These are phyloP conservation scores for Tolypocladium album DNA, from an alignment of 2,329 filamentous ascomycete species.

Conservation along the genomic window DNA sequence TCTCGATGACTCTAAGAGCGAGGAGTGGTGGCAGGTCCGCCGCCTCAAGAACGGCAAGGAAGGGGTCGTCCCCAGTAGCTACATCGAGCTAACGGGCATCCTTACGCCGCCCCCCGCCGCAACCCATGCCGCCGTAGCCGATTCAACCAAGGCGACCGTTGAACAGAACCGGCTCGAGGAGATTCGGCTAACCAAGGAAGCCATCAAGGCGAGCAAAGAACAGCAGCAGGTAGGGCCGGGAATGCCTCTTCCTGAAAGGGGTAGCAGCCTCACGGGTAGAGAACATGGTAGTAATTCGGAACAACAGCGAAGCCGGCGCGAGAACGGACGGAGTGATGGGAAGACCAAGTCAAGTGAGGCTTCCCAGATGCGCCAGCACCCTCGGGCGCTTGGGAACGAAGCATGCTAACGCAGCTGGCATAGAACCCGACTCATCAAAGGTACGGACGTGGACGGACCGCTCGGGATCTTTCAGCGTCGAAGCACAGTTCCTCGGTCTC, in stretches of 20 bases:
- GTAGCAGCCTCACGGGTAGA: constrained; percentile 63
- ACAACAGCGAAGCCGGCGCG: constrained; percentile 62
- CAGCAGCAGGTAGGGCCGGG: constrained; percentile 60
- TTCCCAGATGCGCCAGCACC: not conserved
- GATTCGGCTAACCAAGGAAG: constrained; percentile 71
- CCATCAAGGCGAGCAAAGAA: constrained; percentile 52
- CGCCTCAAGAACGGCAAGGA: constrained; percentile 86
- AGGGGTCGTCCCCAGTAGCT: constrained; percentile 93
- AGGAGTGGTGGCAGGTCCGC: constrained; percentile 97
- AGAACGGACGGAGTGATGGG: constrained; percentile 51
- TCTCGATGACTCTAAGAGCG: constrained; percentile 81
- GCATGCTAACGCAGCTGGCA: not conserved
- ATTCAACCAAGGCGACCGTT: constrained; percentile 49
- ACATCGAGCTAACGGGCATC: constrained; percentile 76
- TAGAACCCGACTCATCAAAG: constrained; percentile 74
- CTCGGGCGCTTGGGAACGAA: not conserved
- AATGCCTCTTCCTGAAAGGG: constrained; percentile 64
- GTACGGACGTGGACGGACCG: constrained; percentile 91
- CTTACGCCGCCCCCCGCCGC: constrained; percentile 39
- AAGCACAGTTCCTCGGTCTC: constrained; percentile 89
- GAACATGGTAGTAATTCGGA: constrained; percentile 55
- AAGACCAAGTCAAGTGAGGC: constrained; percentile 62
- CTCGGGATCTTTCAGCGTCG: constrained; percentile 91
- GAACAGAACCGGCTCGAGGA: constrained; percentile 75
- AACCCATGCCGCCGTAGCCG: constrained; percentile 30